Conservation (phyloP, 495 filamentous ascomycete genomes). For the Clohesyomyces aquaticus region DNA sequence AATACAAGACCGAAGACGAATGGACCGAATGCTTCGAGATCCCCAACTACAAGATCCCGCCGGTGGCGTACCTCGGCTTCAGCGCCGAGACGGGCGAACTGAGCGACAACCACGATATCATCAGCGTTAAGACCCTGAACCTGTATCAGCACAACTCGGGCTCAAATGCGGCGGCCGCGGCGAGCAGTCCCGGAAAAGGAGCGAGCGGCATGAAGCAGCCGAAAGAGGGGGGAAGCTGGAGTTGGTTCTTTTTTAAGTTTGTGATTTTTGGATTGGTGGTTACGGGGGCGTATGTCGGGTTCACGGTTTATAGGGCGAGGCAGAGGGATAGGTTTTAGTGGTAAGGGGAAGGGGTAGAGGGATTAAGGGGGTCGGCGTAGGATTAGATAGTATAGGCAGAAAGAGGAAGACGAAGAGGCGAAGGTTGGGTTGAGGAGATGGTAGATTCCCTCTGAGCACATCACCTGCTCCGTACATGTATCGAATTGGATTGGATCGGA, state of each 20-base stretch:
- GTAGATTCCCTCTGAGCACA: background rate
- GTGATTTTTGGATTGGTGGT: conserved; percentile 72
- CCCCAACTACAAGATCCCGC: conserved; percentile 72
- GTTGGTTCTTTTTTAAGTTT: conserved; percentile 89
- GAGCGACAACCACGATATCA: conserved; percentile 96
- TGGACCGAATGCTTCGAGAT: conserved; percentile 91
- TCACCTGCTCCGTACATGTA: background rate
- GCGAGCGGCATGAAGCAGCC: conserved; percentile 14
- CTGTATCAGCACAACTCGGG: conserved; percentile 61
- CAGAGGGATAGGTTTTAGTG: conserved; percentile 73
- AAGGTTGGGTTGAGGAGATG: background rate
- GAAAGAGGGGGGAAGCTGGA: conserved; percentile 71
- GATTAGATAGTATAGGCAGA: no score
- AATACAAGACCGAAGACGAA: conserved; percentile 85
- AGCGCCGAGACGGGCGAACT: conserved; percentile 95
- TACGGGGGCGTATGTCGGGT: conserved; percentile 80
- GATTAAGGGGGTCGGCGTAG: no score
- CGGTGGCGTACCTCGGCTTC: conserved; percentile 93
- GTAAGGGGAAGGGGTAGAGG: no score
- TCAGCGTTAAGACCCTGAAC: conserved; percentile 84
- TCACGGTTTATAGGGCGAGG: conserved; percentile 75
- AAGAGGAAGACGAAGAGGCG: background rate
- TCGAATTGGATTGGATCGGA: conserved; percentile 13
- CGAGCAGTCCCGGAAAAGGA: conserved; percentile 34
- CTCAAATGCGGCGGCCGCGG: conserved; percentile 54